Evolutionary conservation across 768 basidiomycete genomes (phyloP).

Genomic region (Mycena albidolilacea): DNA sequence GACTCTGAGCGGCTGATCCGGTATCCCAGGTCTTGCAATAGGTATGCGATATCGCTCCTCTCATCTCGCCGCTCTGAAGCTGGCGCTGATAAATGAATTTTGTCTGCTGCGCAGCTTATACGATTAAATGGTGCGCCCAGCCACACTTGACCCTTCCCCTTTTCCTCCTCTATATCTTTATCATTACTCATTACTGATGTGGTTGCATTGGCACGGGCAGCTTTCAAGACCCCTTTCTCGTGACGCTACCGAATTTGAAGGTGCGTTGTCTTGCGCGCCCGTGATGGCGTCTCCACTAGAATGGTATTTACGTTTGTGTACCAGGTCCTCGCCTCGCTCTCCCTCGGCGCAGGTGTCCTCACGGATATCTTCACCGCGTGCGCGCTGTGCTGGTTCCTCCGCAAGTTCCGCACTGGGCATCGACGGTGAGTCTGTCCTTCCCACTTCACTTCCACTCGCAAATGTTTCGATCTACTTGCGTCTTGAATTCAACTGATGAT

Average conservation of each 20-base stretch:
- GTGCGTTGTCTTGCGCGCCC: constrained; percentile 44
- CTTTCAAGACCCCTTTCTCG: constrained; percentile 51
- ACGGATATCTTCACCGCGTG: constrained; percentile 68
- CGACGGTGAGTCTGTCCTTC: constrained; percentile 47
- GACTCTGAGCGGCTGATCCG: neutral
- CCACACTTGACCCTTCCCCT: neutral
- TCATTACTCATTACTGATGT: neutral
- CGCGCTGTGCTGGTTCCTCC: constrained; percentile 69
- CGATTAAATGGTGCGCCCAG: constrained; percentile 57
- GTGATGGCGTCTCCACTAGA: neutral
- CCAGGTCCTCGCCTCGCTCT: constrained; percentile 62
- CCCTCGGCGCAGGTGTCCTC: constrained; percentile 64
- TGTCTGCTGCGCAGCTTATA: constrained; percentile 53
- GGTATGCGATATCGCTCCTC: constrained; percentile 46
- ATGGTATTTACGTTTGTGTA: neutral
- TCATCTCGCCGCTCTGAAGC: neutral
- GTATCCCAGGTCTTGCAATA: constrained; percentile 51
- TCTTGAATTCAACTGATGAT: too few species aligned
- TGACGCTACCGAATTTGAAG: constrained; percentile 52
- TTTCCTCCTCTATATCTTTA: neutral
- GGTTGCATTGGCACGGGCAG: constrained; percentile 41
- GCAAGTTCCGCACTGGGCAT: constrained; percentile 66
- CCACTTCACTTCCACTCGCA: neutral
- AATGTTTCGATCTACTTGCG: too few species aligned
- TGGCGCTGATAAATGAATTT: neutral